Evolutionary conservation across 768 basidiomycete species (phyloP), one percentile per base, ranked within the genome.

Genomic region (Russula foetens): DNA sequence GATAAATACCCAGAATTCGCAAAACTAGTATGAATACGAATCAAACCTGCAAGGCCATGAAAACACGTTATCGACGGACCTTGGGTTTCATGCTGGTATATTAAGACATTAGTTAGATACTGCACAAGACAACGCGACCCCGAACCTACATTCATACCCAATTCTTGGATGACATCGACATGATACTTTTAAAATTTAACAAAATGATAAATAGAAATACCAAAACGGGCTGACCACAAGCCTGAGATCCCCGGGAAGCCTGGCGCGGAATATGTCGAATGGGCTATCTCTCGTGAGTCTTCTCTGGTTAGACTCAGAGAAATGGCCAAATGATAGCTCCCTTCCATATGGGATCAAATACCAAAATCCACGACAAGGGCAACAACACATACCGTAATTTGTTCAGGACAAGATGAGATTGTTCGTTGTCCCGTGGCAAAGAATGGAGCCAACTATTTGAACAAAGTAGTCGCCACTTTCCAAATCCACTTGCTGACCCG

Each of bases 221-320:
- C 23, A 24, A n/a, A 4, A 14, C 9, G 11, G 21, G 29, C 62
- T 41, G n/a, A 63, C 62, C 1, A 63, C 53, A 1, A 63, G 28
- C n/a, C 62, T 44, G 29, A 15, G 7, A 11, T 49, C 48, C 7
- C 62, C 62, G 2, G 58, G 62, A 26, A 63, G 53, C 45, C 58
- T 47, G 4, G 53, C 62, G 14, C 45, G 35, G 23, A 50, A 63
- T 26, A 63, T 59, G 11, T 59, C 53, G 7, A 63, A 14, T 0
- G 53, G 62, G 15, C 53, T 59, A 26, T 59, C 38, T n/a, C 35
- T 59, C 3, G 58, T 55, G 11, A 63, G 15, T 4, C 46, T n/a
- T 41, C 31, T 59, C 21, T 59, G 58, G 2, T 63, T 63, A 1
- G 54, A 48, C 38, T 52, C 21, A 15, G 58, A 64, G 31, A 64